These are phyloP conservation scores for Lecanosticta acicola DNA, from an alignment of 2,329 filamentous ascomycete species.

Conservation along the genomic window DNA sequence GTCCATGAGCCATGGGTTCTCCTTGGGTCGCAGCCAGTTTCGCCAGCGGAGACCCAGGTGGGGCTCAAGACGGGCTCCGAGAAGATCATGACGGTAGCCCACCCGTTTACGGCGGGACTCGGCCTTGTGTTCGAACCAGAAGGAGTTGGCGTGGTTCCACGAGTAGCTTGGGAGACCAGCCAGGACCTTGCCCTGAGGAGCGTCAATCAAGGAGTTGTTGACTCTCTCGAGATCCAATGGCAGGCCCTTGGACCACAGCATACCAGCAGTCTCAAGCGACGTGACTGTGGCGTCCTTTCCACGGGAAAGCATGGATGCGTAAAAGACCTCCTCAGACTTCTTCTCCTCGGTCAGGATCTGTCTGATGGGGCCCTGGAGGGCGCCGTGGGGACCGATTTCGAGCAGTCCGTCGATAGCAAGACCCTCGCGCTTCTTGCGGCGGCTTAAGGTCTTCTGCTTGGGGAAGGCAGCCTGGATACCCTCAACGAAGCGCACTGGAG, in stretches of 20 bases:
- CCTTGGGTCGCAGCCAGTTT: slow-evolving; percentile 7
- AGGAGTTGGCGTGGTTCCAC: slow-evolving; percentile 9
- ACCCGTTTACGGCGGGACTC: slow-evolving; percentile 7
- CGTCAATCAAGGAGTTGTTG: neutral
- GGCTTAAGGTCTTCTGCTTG: neutral
- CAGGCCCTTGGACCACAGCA: slow-evolving; percentile 1
- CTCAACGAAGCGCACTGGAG: slow-evolving; percentile 7
- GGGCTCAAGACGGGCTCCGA: slow-evolving; percentile 2
- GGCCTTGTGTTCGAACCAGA: slow-evolving; percentile 12
- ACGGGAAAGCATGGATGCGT: neutral
- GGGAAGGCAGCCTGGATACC: slow-evolving; percentile 1
- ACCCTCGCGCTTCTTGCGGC: neutral
- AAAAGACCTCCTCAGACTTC: neutral
- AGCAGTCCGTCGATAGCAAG: slow-evolving; percentile 1
- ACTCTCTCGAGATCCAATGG: neutral
- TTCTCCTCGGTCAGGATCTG: slow-evolving; percentile 3
- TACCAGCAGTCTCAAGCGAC: neutral
- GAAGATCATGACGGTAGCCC: slow-evolving; percentile 6
- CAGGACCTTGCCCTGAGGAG: neutral
- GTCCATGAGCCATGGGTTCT: slow-evolving; percentile 5
- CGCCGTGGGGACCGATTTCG: slow-evolving; percentile 13
- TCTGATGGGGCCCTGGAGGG: slow-evolving; percentile 1
- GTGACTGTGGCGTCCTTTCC: neutral
- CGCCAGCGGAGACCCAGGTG: slow-evolving; percentile 7
- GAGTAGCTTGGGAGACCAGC: slow-evolving; percentile 10